These are phyloP conservation scores for Gentiana dahurica DNA, from an alignment of 257 asterid genomes.

Conservation along the genomic window DNA sequence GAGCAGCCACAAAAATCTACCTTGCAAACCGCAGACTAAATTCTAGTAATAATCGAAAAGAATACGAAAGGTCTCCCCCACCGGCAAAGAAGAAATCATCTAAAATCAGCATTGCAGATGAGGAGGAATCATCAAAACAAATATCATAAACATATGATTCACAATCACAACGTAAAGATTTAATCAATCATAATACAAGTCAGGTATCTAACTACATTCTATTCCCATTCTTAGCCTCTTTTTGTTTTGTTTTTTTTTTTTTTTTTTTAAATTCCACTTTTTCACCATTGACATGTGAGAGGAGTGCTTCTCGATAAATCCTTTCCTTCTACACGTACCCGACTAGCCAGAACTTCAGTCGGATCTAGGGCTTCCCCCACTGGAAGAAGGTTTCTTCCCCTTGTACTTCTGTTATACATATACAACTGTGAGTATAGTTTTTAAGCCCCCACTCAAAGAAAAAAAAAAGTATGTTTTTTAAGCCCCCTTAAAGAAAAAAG, in stretches of 20 bases:
- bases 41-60: background rate
- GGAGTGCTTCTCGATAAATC: background rate
- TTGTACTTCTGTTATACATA: constrained; percentile 50
- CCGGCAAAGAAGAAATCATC: background rate
- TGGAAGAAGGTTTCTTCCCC: constrained; percentile 41
- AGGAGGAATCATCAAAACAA: constrained; percentile 18
- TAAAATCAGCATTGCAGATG: constrained; percentile 3
- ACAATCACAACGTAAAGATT: constrained; percentile 1
- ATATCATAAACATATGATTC: background rate
- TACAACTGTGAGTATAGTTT: background rate
- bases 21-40: background rate
- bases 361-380: constrained; percentile 45
- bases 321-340: background rate
- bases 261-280: too few species aligned
- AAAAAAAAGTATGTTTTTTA: too few species aligned
- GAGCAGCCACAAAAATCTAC: too few species aligned
- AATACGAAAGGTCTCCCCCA: background rate
- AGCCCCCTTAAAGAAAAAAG: too few species aligned
- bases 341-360: constrained; percentile 34
- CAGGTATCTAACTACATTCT: constrained; percentile 10
- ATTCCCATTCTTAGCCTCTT: background rate
- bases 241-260: background rate
- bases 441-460: background rate
- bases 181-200: constrained; percentile 35
- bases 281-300: background rate